phyloP scores from a whole-genome alignment of 2,329 filamentous ascomycete species.

The Fusarium drepaniforme region DNA sequence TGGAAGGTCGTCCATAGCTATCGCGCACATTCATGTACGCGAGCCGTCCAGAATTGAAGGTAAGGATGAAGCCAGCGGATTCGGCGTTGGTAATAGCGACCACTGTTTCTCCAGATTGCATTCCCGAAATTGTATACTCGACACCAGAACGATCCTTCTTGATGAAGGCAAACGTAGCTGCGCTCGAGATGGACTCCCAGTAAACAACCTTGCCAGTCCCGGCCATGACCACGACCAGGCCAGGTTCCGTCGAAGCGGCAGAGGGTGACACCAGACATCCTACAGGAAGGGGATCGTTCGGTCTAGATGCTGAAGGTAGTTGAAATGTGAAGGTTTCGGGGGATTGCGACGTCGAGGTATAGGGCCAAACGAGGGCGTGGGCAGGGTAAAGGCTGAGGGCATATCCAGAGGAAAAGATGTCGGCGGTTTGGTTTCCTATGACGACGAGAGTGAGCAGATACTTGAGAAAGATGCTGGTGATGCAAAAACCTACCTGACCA shows the following conservation, averaged over 20 bases:
- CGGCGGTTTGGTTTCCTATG: slow-evolving; percentile 73
- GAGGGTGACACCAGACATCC: slow-evolving; percentile 86
- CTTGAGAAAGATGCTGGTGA: neutral
- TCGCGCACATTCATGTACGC: slow-evolving; percentile 90
- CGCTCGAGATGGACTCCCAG: slow-evolving; percentile 95
- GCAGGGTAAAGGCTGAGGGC: slow-evolving; percentile 85
- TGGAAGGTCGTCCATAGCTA: slow-evolving; percentile 84
- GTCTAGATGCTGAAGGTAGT: slow-evolving; percentile 78
- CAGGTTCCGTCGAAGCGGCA: slow-evolving; percentile 82
- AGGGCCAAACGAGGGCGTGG: slow-evolving; percentile 92
- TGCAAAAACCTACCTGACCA: slow-evolving; percentile 68
- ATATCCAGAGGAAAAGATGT: slow-evolving; percentile 76
- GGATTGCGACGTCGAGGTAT: slow-evolving; percentile 75
- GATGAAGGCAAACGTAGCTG: slow-evolving; percentile 85
- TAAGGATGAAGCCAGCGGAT: slow-evolving; percentile 85
- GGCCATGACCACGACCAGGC: slow-evolving; percentile 88
- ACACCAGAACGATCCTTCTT: slow-evolving; percentile 85
- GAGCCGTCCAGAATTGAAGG: slow-evolving; percentile 86
- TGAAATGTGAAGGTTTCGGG: slow-evolving; percentile 85
- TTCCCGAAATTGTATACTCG: slow-evolving; percentile 78
- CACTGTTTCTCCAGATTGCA: slow-evolving; percentile 84
- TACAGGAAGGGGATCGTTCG: slow-evolving; percentile 80
- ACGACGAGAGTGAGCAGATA: slow-evolving; percentile 27
- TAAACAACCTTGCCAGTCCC: slow-evolving; percentile 88
- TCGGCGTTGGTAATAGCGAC: slow-evolving; percentile 86